Base-by-base conservation (phyloP, 73 alveolate species). In the Stentor coeruleus region DNA sequence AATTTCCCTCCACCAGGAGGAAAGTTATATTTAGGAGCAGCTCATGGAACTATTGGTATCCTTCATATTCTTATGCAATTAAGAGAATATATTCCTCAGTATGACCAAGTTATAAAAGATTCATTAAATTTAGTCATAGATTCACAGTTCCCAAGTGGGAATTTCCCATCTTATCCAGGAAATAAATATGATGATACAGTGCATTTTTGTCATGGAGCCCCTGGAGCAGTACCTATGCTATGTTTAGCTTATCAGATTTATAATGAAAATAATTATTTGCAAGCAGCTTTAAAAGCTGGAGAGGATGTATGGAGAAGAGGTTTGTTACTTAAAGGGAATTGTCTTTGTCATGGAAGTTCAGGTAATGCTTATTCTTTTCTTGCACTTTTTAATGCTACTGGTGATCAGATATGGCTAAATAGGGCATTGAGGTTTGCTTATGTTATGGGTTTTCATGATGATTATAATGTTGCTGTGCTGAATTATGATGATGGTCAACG, bases 191-290 rank as follows among this genome's bases (percentile, higher is more conserved):
- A 90, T 38, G 94, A 89, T n/a, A 82, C 81, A 3, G 91, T 85
- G 38, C 98, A 97, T 74, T 97, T 92, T 87, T 97, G 99, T 66
- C 99, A 97, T 95, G 99, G 99, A 38, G 94, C 98, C 60, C 94
- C 98, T 11, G 99, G 99, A 20, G 98, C 98, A 1, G 91, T 97
- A 37, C 97, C 95, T 58, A 87, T 95, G 59, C 85, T 95, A 60
- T 39, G 90, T 40, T 89, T 85, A 77, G 99, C 99, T 0, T 87
- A 89, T 57, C 59, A 91, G 59, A 33, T 87, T 31, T 95, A 89
- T 75, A 82, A 89, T 38, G 77, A 77, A 36, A 30, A 85, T 28
- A 66, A 74, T 28, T 95, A 88, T 81, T 83, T 90, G 26, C 88
- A 90, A 15, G 84, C 88, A 11, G 95, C 96, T 11, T 31, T 82